These are phyloP conservation scores for Trichosporon inkin DNA, from an alignment of 1,284 basidiomycete genomes.

Conservation along the genomic window DNA sequence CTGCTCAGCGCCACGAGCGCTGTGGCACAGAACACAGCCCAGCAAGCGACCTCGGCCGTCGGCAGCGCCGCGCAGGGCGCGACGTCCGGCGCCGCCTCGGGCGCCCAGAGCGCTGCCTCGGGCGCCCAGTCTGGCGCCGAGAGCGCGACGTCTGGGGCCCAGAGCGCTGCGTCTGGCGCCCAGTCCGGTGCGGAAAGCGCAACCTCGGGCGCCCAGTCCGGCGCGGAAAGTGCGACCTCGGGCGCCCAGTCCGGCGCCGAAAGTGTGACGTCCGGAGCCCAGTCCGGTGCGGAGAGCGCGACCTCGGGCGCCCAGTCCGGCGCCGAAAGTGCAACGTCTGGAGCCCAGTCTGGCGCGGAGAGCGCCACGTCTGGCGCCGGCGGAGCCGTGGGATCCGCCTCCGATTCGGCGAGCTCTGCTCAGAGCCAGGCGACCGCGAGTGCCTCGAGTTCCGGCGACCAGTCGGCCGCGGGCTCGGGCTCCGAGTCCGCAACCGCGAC, in stretches of 20 bases:
- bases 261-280: background rate
- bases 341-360: background rate
- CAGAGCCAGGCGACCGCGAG: too few relatives aligned
- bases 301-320: background rate
- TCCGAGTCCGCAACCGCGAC: too few relatives aligned
- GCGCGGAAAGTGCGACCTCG: background rate
- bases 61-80: background rate
- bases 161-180: background rate
- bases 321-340: background rate
- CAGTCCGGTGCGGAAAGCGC: background rate
- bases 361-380: background rate
- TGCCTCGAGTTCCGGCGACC: too few relatives aligned
- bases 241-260: background rate
- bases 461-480: too few relatives aligned
- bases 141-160: background rate
- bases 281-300: background rate
- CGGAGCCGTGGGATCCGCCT: too few relatives aligned
- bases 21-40: conserved; percentile 1
- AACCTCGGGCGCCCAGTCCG: background rate
- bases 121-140: background rate
- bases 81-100: background rate
- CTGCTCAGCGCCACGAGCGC: conserved; percentile 6
- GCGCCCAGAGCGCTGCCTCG: background rate
- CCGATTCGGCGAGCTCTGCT: too few relatives aligned
- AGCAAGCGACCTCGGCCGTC: background rate